Base-by-base conservation (phyloP, 2,329 filamentous ascomycete genomes). In the Metarhizium humberi region DNA sequence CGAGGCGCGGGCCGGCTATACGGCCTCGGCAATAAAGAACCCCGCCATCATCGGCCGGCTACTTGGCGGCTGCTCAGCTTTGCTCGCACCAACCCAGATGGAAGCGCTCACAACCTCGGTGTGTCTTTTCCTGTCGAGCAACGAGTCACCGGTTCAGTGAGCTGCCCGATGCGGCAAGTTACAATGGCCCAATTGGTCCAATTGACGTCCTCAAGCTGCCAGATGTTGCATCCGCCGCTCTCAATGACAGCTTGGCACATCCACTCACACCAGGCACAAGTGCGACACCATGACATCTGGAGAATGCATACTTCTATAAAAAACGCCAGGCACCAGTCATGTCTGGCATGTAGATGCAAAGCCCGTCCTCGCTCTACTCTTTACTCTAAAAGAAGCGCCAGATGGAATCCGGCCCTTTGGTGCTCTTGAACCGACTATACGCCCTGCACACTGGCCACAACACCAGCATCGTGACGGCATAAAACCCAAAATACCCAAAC, bases 351-450 rank as follows among this genome's bases (percentile, higher is more conserved):
- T 25, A 25, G 25, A 25, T 25, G 25, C 25, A 36, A 36, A 36
- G 13, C 34, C 34, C 34, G 34, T 25, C 34, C 7, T 36, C 8
- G 4, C n/a, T 18, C 40, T 43, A 43, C 40, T 14, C 11, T 25
- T 46, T 52, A 77, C 25, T 25, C 25, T 25, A 25, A 57, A 77
- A 77, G 57, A 77, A 73, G 6, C 74, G 67, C 74, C 75, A 77
- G 11, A 77, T 61, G 3, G 74, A 77, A 56, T 76, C 71, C 1
- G 69, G 64, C 2, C 67, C 61, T 60, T 69, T 75, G 10, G 62
- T 65, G 55, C 66, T 68, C 66, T 77, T 77, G 56, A 77, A 77
- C 0, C 61, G 60, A 25, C 73, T 65, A 52, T 77, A 77, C 67
- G 67, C 67, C 52, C 63, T 65, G 20, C 73, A 76, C 4, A 71